A percentile compares a stretch with the other conserved stretches of the same genome.
These are phyloP conservation scores for Salix viminalis DNA, from an alignment of 345 rosid genomes.

Conservation along the genomic window DNA sequence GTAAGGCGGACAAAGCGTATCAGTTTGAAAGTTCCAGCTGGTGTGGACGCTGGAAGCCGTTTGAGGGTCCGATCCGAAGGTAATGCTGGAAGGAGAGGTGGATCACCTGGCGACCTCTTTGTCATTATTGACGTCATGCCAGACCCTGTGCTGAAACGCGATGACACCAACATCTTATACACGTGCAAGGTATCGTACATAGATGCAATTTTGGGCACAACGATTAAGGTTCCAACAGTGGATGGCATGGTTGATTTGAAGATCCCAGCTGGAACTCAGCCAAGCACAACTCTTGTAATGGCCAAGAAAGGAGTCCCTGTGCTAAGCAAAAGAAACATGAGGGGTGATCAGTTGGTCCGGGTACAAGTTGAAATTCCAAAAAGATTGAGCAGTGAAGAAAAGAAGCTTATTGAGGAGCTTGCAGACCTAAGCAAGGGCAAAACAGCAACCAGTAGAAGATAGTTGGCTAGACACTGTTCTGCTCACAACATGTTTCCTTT, in stretches of 20 bases:
- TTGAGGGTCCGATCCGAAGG: conserved; percentile 95
- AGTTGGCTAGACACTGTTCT: background rate
- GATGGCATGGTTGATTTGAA: conserved; percentile 91
- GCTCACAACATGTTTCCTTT: background rate
- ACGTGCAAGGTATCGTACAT: conserved; percentile 84
- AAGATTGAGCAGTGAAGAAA: conserved; percentile 79
- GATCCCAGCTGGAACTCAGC: conserved; percentile 93
- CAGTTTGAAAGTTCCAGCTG: conserved; percentile 89
- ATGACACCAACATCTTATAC: conserved; percentile 77
- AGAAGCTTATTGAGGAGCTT: conserved; percentile 79
- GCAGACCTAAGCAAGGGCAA: conserved; percentile 86
- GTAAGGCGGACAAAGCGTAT: conserved; percentile 84
- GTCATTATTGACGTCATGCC: conserved; percentile 78
- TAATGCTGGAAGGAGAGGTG: conserved; percentile 87
- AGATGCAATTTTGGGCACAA: conserved; percentile 90
- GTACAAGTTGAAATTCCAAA: conserved; percentile 98
- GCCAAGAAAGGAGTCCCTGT: conserved; percentile 92
- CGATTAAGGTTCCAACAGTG: conserved; percentile 81
- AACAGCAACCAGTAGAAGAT: conserved; percentile 53
- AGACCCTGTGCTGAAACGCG: conserved; percentile 78
- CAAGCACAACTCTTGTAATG: conserved; percentile 89
- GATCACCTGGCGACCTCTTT: conserved; percentile 87
- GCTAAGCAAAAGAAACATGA: conserved; percentile 76
- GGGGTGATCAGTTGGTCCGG: conserved; percentile 95
- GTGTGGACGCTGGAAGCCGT: conserved; percentile 93